Evolutionary conservation across 345 rosid genomes (phyloP), one percentile per base, ranked within the genome.

Genomic region (Pistacia vera): DNA sequence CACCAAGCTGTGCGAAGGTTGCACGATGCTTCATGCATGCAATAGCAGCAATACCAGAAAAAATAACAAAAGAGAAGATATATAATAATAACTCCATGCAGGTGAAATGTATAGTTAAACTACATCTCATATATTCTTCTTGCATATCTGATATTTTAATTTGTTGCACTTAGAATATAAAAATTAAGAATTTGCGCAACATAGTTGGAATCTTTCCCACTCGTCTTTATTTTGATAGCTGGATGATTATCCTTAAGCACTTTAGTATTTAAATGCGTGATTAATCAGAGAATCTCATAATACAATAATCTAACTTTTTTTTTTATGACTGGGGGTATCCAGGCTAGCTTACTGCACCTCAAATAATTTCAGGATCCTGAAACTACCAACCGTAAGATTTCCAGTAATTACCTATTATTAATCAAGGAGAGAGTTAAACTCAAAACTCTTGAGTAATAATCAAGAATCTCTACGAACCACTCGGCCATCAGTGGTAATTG

Each of bases 21-120:
- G 28, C 58, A 5, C 6, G 38, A 72, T 60, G 67, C 66, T 28
- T 60, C 75, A 16, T 60, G 44, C 75, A 60, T 60, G 58, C 57
- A 60, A 25, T 25, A 25, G 25, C 25, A 25, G 25, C 25, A 25
- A 25, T 25, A 25, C 25, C 25, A 25, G 25, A 25, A 30, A 30
- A 30, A 30, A 30, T 54, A 46, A 61, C 9, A 36, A n/a, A 11
- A 25, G 56, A 25, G 9, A 41, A 41, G 0, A 5, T 41, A 41
- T 41, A 41, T 5, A 5, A 41, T 66, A 12, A 13, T 63, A 35
- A 28, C 61, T 74, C 66, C 72, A 73, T 63, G 66, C 72, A 74
- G 69, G 81, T 33, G 61, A 68, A 22, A 41, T 41, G 8, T 41
- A 41, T 41, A 22, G 54, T 56, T 65, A 25, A 55, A 75, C 5